These are phyloP conservation scores for Chrysochromulina parva DNA, from an alignment of 78 protist species.

Conservation along the genomic window DNA sequence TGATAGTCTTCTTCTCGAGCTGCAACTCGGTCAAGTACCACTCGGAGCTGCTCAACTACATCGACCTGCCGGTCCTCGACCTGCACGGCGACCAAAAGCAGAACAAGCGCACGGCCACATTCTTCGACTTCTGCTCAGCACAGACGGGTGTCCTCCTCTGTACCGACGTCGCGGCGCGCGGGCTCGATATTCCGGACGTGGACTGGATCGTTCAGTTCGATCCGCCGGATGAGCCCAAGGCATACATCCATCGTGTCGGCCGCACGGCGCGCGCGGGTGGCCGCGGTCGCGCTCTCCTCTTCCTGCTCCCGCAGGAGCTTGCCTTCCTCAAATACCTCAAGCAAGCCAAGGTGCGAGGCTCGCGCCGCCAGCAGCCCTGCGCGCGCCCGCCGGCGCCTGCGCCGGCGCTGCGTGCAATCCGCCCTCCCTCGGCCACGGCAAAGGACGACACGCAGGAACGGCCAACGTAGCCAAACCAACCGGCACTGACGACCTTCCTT, in stretches of 20 bases:
- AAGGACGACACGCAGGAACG: too few relatives aligned
- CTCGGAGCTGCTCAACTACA: slow-evolving; percentile 97
- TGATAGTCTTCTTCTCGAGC: slow-evolving; percentile 49
- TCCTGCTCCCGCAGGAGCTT: slow-evolving; percentile 93
- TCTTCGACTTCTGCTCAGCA: slow-evolving; percentile 96
- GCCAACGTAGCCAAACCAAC: too few relatives aligned
- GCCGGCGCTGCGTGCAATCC: too few relatives aligned
- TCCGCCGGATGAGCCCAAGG: slow-evolving; percentile 95
- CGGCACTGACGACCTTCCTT: too few relatives aligned
- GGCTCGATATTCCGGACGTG: slow-evolving; percentile 93
- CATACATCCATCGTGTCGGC: slow-evolving; percentile 96
- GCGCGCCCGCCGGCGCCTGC: too few relatives aligned
- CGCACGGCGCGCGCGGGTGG: slow-evolving; percentile 93
- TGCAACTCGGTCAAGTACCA: slow-evolving; percentile 89
- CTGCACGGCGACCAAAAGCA: slow-evolving; percentile 95
- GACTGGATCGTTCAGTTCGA: slow-evolving; percentile 99
- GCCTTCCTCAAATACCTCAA: slow-evolving; percentile 89
- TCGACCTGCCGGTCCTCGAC: slow-evolving; percentile 93
- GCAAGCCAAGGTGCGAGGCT: slow-evolving; percentile 33
- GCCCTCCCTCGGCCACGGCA: too few relatives aligned
- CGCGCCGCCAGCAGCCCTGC: too few relatives aligned
- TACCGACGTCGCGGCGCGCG: slow-evolving; percentile 99
- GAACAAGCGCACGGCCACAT: slow-evolving; percentile 94
- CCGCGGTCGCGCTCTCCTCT: slow-evolving; percentile 92
- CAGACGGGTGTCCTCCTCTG: slow-evolving; percentile 88